Evolutionary conservation across 371 early-diverging fungal species (phyloP), one percentile per base, ranked within the genome.

Genomic region (Blakeslea trispora): DNA sequence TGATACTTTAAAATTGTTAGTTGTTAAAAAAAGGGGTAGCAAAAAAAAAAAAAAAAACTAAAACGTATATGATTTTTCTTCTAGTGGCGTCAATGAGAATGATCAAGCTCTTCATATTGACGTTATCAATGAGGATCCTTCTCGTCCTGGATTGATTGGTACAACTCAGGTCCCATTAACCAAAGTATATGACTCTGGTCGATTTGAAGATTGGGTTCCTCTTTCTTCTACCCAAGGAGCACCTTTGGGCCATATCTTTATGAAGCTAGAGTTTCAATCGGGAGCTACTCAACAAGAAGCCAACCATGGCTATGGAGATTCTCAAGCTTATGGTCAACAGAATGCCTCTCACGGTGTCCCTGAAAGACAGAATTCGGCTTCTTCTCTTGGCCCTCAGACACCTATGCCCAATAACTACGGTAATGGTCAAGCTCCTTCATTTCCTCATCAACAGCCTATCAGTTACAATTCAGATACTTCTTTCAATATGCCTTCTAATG

Each of bases 81-180:
- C n/a, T 50, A 74, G 72, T 41, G 51, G 57, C 21, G 68, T 74
- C 0, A 51, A 58, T 45, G 67, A 63, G 17, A 44, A 55, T 11
- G 43, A 59, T 11, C 41, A 37, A 0, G 31, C 37, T 8, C 55
- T 77, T 14, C 50, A 60, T 19, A 52, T 77, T 5, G 77, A 77
- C 43, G 39, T 77, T 1, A 56, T 74, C 15, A 71, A 72, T 28
- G 77, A 77, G 40, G 69, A 69, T 41, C 60, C 70, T 10, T 42
- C 50, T 45, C 60, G 61, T 11, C 58, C 70, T n/a, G 70, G 72
- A 43, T 50, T 67, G 43, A 56, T 77, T 10, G 77, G 74, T 37
- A 62, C 63, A 43, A 64, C 60, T 43, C 45, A 47, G 3, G 44
- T 74, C 2, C 59, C 57, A 22, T 55, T 74, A 2, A 32, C 32